These are phyloP conservation scores for Phaeosphaeria sp. DNA, from an alignment of 2,329 filamentous ascomycete species.

Conservation along the genomic window DNA sequence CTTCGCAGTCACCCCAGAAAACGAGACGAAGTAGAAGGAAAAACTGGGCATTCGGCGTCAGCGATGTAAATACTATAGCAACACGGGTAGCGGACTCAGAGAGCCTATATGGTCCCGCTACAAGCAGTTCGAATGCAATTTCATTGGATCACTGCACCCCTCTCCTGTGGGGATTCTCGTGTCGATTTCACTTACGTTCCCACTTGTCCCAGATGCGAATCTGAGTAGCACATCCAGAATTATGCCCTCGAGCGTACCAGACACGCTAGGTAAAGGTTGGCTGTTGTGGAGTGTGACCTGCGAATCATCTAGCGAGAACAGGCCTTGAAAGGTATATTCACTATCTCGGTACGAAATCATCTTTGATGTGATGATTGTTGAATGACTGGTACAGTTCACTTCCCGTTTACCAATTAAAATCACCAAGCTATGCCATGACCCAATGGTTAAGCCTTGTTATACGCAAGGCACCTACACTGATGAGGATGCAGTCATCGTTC, in stretches of 20 bases:
- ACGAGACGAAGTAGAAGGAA: conserved; percentile 62
- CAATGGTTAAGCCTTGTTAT: not conserved
- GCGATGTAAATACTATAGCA: conserved; percentile 21
- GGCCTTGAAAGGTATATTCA: not conserved
- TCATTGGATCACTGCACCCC: not conserved
- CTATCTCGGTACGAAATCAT: not conserved
- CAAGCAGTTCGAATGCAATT: not conserved
- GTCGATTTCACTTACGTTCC: not conserved
- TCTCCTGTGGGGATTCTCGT: not conserved
- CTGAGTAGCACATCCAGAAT: not conserved
- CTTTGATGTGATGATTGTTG: not conserved
- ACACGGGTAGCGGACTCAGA: not conserved
- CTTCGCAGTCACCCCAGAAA: conserved; percentile 73
- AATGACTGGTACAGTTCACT: too few species aligned
- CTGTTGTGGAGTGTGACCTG: not conserved
- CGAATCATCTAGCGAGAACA: not conserved
- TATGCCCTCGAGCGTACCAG: not conserved
- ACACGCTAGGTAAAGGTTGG: not conserved
- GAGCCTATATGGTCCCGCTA: not conserved
- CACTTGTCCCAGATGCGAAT: not conserved
- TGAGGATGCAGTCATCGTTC: not conserved
- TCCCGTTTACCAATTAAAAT: not conserved
- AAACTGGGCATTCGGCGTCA: not conserved
- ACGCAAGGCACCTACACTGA: not conserved
- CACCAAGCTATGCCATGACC: not conserved